Conservation (phyloP, 2,329 filamentous ascomycete genomes). For the Nannizzia gypsea region DNA sequence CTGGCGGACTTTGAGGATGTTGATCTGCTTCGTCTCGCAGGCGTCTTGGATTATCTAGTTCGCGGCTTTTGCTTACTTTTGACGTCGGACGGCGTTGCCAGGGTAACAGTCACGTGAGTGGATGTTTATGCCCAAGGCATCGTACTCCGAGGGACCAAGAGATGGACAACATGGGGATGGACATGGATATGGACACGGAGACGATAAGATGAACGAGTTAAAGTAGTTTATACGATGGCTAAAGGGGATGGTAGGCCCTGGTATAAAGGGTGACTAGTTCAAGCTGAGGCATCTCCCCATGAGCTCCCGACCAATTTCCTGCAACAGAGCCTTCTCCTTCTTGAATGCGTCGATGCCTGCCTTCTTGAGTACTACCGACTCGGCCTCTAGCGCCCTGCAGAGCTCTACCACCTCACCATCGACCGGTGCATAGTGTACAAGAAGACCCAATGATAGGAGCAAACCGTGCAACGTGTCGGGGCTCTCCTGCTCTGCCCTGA, state of each 20-base stretch:
- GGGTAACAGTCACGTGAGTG: background rate
- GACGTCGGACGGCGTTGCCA: background rate
- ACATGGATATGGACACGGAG: background rate
- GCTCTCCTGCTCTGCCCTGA: constrained; percentile 42
- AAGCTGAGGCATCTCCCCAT: constrained; percentile 28
- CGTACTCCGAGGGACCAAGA: too few relatives aligned
- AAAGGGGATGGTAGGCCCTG: background rate
- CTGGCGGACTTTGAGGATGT: background rate
- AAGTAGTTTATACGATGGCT: too few relatives aligned
- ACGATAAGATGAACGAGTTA: background rate
- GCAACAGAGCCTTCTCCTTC: constrained; percentile 44
- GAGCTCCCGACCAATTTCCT: constrained; percentile 37
- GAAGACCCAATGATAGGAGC: constrained; percentile 60
- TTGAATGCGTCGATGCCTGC: constrained; percentile 43
- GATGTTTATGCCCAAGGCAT: background rate
- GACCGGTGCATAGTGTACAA: constrained; percentile 58
- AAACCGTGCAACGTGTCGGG: constrained; percentile 65
- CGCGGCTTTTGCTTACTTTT: background rate
- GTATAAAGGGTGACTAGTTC: background rate
- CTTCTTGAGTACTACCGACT: constrained; percentile 48
- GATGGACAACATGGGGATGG: background rate
- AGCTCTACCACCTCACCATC: constrained; percentile 70
- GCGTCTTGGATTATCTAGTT: background rate
- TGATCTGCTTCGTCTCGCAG: background rate
- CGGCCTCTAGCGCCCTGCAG: constrained; percentile 64